These are phyloP conservation scores for Tulasnella sp. DNA, from an alignment of 768 basidiomycete genomes.

Conservation along the genomic window DNA sequence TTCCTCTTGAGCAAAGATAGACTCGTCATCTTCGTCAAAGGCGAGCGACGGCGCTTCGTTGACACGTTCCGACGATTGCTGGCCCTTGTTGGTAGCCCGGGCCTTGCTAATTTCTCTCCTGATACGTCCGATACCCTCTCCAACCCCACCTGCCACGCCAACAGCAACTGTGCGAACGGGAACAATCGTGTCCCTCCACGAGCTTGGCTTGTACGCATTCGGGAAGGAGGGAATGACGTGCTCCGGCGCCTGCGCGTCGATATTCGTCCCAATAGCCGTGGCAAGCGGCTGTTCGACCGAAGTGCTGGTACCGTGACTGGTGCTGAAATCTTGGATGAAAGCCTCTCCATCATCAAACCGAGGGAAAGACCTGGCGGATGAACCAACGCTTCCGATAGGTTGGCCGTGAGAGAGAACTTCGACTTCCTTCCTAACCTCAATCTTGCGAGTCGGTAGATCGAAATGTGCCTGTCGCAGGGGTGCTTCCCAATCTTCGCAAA, in stretches of 20 bases:
- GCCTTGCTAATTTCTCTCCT: slow-evolving; percentile 40
- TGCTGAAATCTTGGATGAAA: background rate
- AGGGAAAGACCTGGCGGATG: background rate
- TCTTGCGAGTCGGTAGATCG: slow-evolving; percentile 47
- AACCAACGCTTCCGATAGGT: slow-evolving; percentile 6
- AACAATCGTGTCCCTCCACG: slow-evolving; percentile 10
- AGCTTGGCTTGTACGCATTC: slow-evolving; percentile 40
- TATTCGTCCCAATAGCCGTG: slow-evolving; percentile 56
- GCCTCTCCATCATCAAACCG: background rate
- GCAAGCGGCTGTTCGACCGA: slow-evolving; percentile 76
- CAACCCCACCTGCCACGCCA: slow-evolving; percentile 48
- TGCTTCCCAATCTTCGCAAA: slow-evolving; percentile 57
- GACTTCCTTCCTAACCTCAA: slow-evolving; percentile 67
- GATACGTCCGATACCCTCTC: slow-evolving; percentile 53
- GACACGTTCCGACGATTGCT: background rate
- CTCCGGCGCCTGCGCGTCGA: slow-evolving; percentile 39
- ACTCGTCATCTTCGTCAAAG: slow-evolving; percentile 11
- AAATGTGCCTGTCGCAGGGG: slow-evolving; percentile 59
- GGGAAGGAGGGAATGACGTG: slow-evolving; percentile 71
- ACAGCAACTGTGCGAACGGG: slow-evolving; percentile 35
- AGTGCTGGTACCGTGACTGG: background rate
- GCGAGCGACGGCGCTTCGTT: slow-evolving; percentile 8
- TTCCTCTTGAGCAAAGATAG: background rate
- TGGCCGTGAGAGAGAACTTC: slow-evolving; percentile 35
- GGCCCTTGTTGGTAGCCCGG: background rate